Percentiles rank a stretch among this genome's conserved stretches.
phyloP scores from a whole-genome alignment of 768 basidiomycete genomes.

The Collybia mongolica region DNA sequence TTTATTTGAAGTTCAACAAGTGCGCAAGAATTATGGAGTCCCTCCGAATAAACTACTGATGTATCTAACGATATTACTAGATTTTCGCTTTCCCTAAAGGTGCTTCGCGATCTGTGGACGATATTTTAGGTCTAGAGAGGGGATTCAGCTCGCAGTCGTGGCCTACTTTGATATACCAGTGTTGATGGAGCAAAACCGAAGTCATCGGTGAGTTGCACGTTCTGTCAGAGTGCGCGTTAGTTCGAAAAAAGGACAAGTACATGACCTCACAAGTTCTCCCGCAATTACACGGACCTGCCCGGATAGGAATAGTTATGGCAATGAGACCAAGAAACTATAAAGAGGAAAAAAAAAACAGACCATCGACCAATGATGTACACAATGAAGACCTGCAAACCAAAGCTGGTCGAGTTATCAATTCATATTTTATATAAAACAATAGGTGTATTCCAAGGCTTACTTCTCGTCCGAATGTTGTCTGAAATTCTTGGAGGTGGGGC shows the following conservation, averaged over 20 bases:
- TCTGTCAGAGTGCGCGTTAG: conserved; percentile 35
- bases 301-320: neutral
- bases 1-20: conserved; percentile 1
- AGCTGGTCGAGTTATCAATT: conserved; percentile 41
- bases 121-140: conserved; percentile 11
- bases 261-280: conserved; percentile 66
- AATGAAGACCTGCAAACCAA: conserved; percentile 86
- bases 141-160: neutral
- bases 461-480: conserved; percentile 83
- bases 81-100: conserved; percentile 67
- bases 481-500: conserved; percentile 70
- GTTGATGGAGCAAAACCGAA: conserved; percentile 90
- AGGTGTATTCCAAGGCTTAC: conserved; percentile 32
- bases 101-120: conserved; percentile 43
- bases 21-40: neutral
- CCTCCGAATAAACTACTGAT: neutral
- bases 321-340: neutral
- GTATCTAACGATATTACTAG: conserved; percentile 23
- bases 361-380: conserved; percentile 92
- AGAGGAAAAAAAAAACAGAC: conserved; percentile 37
- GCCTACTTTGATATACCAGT: conserved; percentile 55
- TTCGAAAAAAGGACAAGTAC: neutral
- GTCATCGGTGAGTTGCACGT: conserved; percentile 65
- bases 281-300: conserved; percentile 76
- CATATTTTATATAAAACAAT: neutral